These are phyloP conservation scores for Kregervanrija fluxuum DNA, from an alignment of 805 yeast species.

Conservation along the genomic window DNA sequence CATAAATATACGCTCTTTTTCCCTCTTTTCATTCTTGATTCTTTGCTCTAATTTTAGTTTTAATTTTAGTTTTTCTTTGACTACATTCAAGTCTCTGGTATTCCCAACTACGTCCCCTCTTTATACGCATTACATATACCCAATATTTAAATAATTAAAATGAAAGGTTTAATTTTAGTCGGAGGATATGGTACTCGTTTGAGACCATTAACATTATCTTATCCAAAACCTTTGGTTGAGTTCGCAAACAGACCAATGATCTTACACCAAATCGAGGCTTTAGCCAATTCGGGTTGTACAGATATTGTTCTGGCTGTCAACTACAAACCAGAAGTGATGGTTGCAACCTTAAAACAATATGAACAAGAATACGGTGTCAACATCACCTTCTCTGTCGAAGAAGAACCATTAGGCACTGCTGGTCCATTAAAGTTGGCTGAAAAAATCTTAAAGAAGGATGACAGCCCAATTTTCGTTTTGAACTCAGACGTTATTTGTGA, in stretches of 20 bases:
- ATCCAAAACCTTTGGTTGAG: slow-evolving; percentile 96
- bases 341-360: slow-evolving; percentile 85
- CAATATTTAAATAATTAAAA: slow-evolving; percentile 21
- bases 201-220: slow-evolving; percentile 93
- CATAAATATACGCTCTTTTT: background rate
- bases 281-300: slow-evolving; percentile 97
- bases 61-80: slow-evolving; percentile 9
- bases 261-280: slow-evolving; percentile 95
- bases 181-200: slow-evolving; percentile 99
- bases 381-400: slow-evolving; percentile 96
- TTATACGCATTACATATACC: background rate
- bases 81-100: background rate
- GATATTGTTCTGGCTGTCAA: slow-evolving; percentile 98
- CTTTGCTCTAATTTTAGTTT: background rate
- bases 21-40: slow-evolving; percentile 1
- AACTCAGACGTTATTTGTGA: slow-evolving; percentile 99
- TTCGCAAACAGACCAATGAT: slow-evolving; percentile 99
- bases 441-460: slow-evolving; percentile 85
- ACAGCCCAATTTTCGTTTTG: slow-evolving; percentile 93
- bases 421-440: slow-evolving; percentile 99
- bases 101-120: background rate
- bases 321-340: slow-evolving; percentile 99
- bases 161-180: slow-evolving; percentile 96
- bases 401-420: slow-evolving; percentile 99
- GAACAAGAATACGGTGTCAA: slow-evolving; percentile 90